Conservation (phyloP, 106 monocot species). For the Phalaenopsis aphrodite region DNA sequence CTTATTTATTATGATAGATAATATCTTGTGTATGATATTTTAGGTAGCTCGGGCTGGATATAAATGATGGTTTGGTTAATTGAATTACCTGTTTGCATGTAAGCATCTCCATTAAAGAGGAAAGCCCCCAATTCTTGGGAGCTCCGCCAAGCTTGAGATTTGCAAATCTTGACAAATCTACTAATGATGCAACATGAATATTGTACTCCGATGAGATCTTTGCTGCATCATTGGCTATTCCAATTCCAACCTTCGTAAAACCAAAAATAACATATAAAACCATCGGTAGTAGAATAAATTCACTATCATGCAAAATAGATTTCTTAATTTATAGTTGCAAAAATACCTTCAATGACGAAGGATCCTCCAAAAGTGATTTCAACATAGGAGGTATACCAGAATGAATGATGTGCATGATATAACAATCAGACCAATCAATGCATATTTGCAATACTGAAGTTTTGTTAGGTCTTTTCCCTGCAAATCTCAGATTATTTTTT, state of each 20-base stretch:
- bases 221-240: conserved; percentile 61
- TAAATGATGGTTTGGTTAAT: not conserved
- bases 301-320: not conserved
- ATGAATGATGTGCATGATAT: conserved; percentile 81
- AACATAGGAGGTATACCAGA: conserved; percentile 71
- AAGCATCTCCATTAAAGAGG: conserved; percentile 67
- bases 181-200: conserved; percentile 41
- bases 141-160: conserved; percentile 63
- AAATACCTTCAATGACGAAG: conserved; percentile 60
- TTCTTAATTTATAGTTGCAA: not conserved
- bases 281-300: not conserved
- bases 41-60: not conserved
- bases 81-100: conserved; percentile 66
- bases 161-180: conserved; percentile 73
- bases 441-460: conserved; percentile 94
- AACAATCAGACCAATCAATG: conserved; percentile 48
- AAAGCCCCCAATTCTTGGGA: conserved; percentile 60
- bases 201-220: conserved; percentile 72
- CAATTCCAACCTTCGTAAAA: conserved; percentile 67
- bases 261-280: not conserved
- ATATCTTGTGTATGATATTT: not conserved
- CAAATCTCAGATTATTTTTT: conserved; percentile 3
- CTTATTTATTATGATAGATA: not conserved
- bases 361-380: conserved; percentile 61
- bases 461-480: conserved; percentile 68